Base-by-base conservation (phyloP, 129 eudicot genomes). In the Flaveria ramosissima region DNA sequence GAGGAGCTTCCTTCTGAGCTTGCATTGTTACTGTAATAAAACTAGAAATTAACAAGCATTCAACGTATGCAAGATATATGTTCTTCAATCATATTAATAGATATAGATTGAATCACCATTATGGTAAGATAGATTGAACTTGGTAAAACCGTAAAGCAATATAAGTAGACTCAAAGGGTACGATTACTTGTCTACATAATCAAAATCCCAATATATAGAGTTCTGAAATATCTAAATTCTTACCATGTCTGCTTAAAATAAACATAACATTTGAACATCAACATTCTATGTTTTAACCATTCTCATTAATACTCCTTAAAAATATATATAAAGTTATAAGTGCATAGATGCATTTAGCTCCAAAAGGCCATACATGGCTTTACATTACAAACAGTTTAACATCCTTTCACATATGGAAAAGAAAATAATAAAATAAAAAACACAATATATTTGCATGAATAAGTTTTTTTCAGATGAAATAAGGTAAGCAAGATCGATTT, bases 1-100 rank as follows among this genome's bases (percentile, higher is more conserved):
- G 55, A 76, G 96, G 93, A 64, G 92, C 85, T 79, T 92, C 98
- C 83, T 83, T 88, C 56, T 86, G 93, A 50, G 94, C 92, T 80
- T 90, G 96, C 96, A 90, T 92, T 60, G 96, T 87, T 16, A 87
- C 96, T 89, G 77, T 17, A 41, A 45, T 48, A 62, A 65, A 69
- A 7, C 57, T 47, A 48, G 24, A 62, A 26, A 62, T 62, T 13
- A 59, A 62, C 68, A 62, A 26, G 16, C 30, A 24, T 60, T 12
- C 66, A 7, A 16, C 9, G 23, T 32, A 32, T 32, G 39, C 39
- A 63, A 51, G 12, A 32, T 17, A 27, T 26, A 6, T 52, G 23
- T 6, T 16, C 66, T 67, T 52, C 64, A 51, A 36, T 7, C 14
- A 21, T 13, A 17, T 55, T 9, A 36, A 36, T 19, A 21, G n/a